phyloP scores from a whole-genome alignment of 306 rosid genomes.

The Cucurbita ficifolia region DNA sequence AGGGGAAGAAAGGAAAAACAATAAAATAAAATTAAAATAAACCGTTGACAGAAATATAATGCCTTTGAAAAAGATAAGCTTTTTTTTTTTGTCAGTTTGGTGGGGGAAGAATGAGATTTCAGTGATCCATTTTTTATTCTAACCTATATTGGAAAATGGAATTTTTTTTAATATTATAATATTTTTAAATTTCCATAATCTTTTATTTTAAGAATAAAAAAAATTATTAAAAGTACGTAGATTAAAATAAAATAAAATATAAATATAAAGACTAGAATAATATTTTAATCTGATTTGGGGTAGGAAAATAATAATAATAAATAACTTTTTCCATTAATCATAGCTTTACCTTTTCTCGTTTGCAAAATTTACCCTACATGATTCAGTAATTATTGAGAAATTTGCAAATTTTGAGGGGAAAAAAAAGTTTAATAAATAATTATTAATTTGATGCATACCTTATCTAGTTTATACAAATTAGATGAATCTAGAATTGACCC shows the following conservation, averaged over 20 bases:
- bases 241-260: too few relatives aligned
- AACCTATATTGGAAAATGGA: conserved; percentile 12
- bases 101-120: conserved; percentile 55
- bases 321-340: conserved; percentile 50
- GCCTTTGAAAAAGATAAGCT: conserved; percentile 46
- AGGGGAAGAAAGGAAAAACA: conserved; percentile 3
- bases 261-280: too few relatives aligned
- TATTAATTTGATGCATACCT: background rate
- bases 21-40: conserved; percentile 18
- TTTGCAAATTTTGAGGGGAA: background rate
- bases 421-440: background rate
- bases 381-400: background rate
- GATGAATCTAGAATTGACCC: conserved; percentile 8
- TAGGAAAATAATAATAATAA: background rate
- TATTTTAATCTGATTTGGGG: background rate
- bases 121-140: conserved; percentile 32
- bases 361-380: conserved; percentile 1
- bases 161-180: background rate
- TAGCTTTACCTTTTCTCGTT: conserved; percentile 43
- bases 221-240: too few relatives aligned
- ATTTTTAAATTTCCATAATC: background rate
- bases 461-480: conserved; percentile 4
- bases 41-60: conserved; percentile 25
- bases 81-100: conserved; percentile 44
- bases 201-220: too few relatives aligned